phyloP scores from a whole-genome alignment of 2,329 filamentous ascomycete genomes.

The Fusarium nisikadoi region DNA sequence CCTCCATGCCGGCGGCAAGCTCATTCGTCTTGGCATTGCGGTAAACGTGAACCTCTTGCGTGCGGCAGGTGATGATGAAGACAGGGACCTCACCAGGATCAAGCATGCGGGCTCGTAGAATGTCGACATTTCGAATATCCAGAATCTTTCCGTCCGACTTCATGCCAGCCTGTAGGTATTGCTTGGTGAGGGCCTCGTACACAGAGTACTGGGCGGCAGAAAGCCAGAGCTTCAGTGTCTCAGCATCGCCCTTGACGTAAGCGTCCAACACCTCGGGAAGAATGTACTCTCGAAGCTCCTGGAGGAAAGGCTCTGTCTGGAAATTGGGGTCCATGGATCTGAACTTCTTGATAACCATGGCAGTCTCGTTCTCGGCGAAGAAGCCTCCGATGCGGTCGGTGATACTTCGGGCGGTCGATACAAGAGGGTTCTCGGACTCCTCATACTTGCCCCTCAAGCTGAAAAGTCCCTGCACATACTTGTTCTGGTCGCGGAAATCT shows the following conservation, averaged over 20 bases:
- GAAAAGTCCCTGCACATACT: conserved; percentile 88
- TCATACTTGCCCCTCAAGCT: conserved; percentile 87
- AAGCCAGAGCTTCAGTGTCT: conserved; percentile 93
- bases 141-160: conserved; percentile 95
- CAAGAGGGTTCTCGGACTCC: conserved; percentile 96
- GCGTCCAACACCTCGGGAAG: conserved; percentile 96
- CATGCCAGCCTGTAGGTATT: conserved; percentile 92
- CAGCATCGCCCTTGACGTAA: conserved; percentile 94
- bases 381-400: conserved; percentile 93
- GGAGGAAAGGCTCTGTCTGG: conserved; percentile 93
- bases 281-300: conserved; percentile 97
- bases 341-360: conserved; percentile 98
- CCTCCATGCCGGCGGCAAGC: conserved; percentile 96
- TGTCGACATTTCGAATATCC: conserved; percentile 94
- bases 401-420: conserved; percentile 92
- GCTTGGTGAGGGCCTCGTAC: conserved; percentile 95
- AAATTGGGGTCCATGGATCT: conserved; percentile 94
- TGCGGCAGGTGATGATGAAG: conserved; percentile 95
- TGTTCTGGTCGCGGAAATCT: conserved; percentile 91
- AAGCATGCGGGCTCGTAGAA: conserved; percentile 80
- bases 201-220: conserved; percentile 96
- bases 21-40: conserved; percentile 89
- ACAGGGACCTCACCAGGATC: conserved; percentile 91
- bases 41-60: conserved; percentile 98
- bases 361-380: conserved; percentile 98